A percentile compares a stretch with the other conserved stretches of the same genome.
Conservation (phyloP, 306 rosid genomes). For the Rosa persica region DNA sequence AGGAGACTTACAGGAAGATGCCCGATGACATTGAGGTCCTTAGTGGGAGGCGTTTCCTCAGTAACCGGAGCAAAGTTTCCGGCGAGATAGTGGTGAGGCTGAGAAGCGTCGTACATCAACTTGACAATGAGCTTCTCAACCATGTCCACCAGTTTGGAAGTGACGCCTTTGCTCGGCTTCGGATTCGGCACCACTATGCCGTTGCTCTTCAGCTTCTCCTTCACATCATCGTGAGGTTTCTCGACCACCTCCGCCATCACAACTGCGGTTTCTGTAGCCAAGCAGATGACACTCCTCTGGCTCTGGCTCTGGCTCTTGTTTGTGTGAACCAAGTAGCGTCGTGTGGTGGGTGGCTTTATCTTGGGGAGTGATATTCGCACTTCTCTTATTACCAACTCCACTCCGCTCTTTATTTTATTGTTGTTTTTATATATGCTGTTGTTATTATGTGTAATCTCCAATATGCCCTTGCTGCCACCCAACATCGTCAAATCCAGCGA, state of each 20-base stretch:
- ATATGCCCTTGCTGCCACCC: not conserved
- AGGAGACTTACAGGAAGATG: slow-evolving; percentile 63
- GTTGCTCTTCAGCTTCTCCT: slow-evolving; percentile 26
- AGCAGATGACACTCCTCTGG: not conserved
- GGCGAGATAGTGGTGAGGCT: slow-evolving; percentile 67
- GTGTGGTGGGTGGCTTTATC: not conserved
- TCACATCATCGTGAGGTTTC: slow-evolving; percentile 10
- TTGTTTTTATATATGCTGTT: not conserved
- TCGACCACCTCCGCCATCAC: slow-evolving; percentile 27
- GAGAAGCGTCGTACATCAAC: slow-evolving; percentile 59
- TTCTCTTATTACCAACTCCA: not conserved
- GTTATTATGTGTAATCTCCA: not conserved
- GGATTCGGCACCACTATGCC: slow-evolving; percentile 56
- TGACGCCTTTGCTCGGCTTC: slow-evolving; percentile 61
- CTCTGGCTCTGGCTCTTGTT: not conserved
- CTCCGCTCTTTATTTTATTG: not conserved
- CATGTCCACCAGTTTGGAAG: slow-evolving; percentile 54
- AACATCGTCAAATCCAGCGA: not conserved
- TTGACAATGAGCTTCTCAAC: slow-evolving; percentile 73
- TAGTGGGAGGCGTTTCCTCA: slow-evolving; percentile 81
- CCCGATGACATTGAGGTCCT: slow-evolving; percentile 60
- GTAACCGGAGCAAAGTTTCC: slow-evolving; percentile 80
- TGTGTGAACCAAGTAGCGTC: not conserved
- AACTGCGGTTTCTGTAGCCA: not conserved
- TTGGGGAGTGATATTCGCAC: not conserved